Percentiles rank a stretch among this genome's conserved stretches.
Conservation (phyloP, 257 asterid genomes). For the Fraxinus cuspidata region DNA sequence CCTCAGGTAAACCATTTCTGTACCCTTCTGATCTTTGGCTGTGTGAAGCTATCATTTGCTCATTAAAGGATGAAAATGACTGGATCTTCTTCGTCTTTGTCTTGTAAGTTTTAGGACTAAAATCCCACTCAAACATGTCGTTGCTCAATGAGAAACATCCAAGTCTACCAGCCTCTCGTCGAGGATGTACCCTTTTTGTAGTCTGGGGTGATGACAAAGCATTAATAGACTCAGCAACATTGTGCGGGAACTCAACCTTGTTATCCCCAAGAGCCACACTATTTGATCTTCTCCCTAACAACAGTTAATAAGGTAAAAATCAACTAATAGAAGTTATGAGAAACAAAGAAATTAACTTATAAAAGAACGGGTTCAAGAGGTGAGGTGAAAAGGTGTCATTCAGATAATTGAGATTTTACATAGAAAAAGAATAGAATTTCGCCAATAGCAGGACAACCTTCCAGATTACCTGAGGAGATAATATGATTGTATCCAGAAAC, state of each 20-base stretch:
- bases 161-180: constrained; percentile 39
- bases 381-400: background rate
- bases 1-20: constrained; percentile 53
- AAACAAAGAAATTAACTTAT: background rate
- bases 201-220: constrained; percentile 61
- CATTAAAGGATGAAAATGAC: constrained; percentile 41
- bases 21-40: constrained; percentile 47
- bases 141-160: constrained; percentile 43
- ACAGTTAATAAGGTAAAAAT: constrained; percentile 14
- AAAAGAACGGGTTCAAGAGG: background rate
- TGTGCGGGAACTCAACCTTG: constrained; percentile 40
- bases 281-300: constrained; percentile 69
- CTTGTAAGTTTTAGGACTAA: constrained; percentile 45
- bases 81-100: constrained; percentile 58
- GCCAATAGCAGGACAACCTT: constrained; percentile 55
- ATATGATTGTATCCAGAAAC: constrained; percentile 63
- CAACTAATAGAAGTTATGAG: background rate
- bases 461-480: constrained; percentile 53
- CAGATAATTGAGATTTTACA: background rate
- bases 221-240: constrained; percentile 52
- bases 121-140: constrained; percentile 62
- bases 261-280: constrained; percentile 59
- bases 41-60: constrained; percentile 36
- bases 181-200: constrained; percentile 54
- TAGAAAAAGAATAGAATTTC: constrained; percentile 24